Evolutionary conservation across 148 eudicot genomes (phyloP).

Genomic region (Fagopyrum esculentum): DNA sequence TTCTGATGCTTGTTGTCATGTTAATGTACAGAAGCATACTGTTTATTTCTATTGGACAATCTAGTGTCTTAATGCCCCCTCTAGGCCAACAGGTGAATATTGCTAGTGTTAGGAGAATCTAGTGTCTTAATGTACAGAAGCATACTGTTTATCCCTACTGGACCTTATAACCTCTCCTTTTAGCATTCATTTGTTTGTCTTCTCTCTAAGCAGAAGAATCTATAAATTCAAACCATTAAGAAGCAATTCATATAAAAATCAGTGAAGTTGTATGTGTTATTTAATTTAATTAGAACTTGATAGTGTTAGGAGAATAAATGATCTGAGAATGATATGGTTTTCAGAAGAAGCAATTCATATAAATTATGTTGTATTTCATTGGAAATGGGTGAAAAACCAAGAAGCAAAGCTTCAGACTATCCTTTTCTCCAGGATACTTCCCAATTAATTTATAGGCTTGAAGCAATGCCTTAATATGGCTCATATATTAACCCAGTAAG

Average conservation of each 20-base stretch:
- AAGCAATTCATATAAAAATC: background rate
- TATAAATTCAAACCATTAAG: background rate
- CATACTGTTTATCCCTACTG: no score
- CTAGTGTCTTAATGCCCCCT: background rate
- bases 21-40: background rate
- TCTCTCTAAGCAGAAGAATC: background rate
- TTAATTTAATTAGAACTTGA: no score
- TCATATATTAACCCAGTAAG: background rate
- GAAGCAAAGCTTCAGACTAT: background rate
- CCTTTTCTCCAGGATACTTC: background rate
- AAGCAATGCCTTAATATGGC: background rate
- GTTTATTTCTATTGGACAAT: background rate
- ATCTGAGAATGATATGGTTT: background rate
- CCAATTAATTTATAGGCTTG: background rate
- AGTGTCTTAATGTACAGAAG: no score
- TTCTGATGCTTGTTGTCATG: conserved; percentile 4
- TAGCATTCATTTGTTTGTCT: background rate
- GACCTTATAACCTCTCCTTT: background rate
- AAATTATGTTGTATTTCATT: background rate
- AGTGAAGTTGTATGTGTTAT: background rate
- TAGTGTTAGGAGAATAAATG: background rate
- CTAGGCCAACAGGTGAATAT: background rate
- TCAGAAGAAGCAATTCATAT: no score
- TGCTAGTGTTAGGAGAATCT: no score
- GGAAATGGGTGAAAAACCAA: background rate